Base-by-base conservation (phyloP, 768 basidiomycete species). In the Omphalotus guepiniiformis region DNA sequence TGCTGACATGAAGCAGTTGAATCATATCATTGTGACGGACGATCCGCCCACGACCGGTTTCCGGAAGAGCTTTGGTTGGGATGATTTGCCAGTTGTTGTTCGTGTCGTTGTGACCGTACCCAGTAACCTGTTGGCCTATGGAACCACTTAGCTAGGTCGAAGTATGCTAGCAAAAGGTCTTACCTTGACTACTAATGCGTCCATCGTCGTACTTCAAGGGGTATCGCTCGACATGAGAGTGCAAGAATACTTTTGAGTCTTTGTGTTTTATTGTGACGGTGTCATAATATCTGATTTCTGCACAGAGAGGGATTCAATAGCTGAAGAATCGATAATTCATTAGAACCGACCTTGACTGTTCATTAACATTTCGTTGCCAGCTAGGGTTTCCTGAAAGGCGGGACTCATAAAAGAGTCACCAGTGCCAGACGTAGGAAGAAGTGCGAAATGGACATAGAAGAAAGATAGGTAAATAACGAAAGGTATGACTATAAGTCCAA, bases 371-470 rank as follows among this genome's bases (percentile, higher is more conserved):
- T 98, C 93, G 55, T 96, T 99, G 25, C 93, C 93, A 18, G 74
- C 66, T 42, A 99, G 73, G 15, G 93, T 96, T 69, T 98, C 93
- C 67, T 99, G 96, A 81, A 99, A 99, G 4, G 83, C 85, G 5
- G 96, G 94, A 62, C 88, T 93, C 96, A 98, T 98, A 72, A 98
- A 99, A 30, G 76, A 74, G 60, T 98, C 96, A 4, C 96, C 96
- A 26, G 93, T 79, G 21, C 96, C 96, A 9, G 93, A 93, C 54
- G 84, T 77, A 6, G 73, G 88, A 54, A 98, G 82, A 53, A 98
- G 75, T 22, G 85, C 73, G 60, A 99, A 95, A 65, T 99, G 96
- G 21, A 96, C 68, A 68, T 88, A 99, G 77, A 99, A 99, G 76
- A 95, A 92, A 13, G 86, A 85, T 2, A 98, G 79, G 64, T 99